phyloP scores from a whole-genome alignment of 148 eudicot genomes.

The Heliamphora exappendiculata region DNA sequence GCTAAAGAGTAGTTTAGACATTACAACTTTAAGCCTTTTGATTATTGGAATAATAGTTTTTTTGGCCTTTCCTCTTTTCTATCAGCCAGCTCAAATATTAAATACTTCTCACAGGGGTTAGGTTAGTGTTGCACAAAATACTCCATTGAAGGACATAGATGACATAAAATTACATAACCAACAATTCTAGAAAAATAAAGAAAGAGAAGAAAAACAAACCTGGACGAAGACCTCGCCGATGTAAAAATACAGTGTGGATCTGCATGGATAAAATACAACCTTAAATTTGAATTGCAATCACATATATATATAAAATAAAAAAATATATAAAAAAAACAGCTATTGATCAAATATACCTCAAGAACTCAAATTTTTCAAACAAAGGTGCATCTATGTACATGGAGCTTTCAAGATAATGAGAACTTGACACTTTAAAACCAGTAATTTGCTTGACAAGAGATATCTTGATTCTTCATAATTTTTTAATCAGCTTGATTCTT shows the following conservation, averaged over 20 bases:
- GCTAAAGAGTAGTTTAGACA: too few species aligned
- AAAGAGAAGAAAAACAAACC: conserved; percentile 41
- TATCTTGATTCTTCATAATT: neutral
- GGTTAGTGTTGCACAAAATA: neutral
- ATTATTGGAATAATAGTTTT: too few species aligned
- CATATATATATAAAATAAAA: too few species aligned
- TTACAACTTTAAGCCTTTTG: too few species aligned
- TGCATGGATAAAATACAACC: conserved; percentile 37
- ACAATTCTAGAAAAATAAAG: neutral
- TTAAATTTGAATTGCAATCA: conserved; percentile 7
- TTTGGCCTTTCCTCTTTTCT: neutral
- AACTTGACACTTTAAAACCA: neutral
- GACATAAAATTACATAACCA: neutral
- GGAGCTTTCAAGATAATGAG: neutral
- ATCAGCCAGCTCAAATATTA: neutral
- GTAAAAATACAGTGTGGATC: conserved; percentile 60
- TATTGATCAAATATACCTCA: neutral
- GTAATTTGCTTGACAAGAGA: neutral
- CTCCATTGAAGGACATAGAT: neutral
- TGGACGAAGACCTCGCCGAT: conserved; percentile 68
- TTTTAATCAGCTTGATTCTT: neutral
- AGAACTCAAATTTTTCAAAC: neutral
- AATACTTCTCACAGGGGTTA: neutral
- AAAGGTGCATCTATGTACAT: neutral
- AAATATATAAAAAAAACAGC: neutral